Conservation (phyloP, 140 eudicot species). For the Bidens hawaiensis region DNA sequence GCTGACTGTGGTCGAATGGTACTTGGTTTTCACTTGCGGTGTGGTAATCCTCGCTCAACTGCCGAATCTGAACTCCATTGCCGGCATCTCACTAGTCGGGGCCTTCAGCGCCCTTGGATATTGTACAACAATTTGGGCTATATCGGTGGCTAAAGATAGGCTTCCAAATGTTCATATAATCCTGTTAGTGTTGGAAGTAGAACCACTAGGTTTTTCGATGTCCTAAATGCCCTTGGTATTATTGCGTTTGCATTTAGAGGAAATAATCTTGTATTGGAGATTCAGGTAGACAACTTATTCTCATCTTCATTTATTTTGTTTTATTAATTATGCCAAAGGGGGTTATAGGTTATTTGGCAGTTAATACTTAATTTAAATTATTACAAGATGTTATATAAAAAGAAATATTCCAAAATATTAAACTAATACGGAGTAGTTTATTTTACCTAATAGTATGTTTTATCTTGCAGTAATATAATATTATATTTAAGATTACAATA, state of each 20-base stretch:
- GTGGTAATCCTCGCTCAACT: constrained; percentile 47
- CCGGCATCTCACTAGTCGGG: constrained; percentile 48
- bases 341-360: no score
- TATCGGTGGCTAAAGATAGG: no score
- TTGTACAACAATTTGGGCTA: constrained; percentile 40
- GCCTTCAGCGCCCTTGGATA: constrained; percentile 52
- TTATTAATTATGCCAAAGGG: no score
- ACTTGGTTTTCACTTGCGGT: constrained; percentile 41
- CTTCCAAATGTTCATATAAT: constrained; percentile 22
- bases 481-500: no score
- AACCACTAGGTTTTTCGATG: background rate
- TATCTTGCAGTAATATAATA: no score
- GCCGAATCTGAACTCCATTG: constrained; percentile 53
- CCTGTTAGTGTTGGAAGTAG: constrained; percentile 25
- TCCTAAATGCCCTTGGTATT: no score
- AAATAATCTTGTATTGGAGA: constrained; percentile 36
- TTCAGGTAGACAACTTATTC: constrained; percentile 23
- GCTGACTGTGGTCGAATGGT: constrained; percentile 49
- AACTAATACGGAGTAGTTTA: no score
- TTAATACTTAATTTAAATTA: no score
- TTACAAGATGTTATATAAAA: background rate
- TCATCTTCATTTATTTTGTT: background rate
- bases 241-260: constrained; percentile 37
- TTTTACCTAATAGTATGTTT: no score
- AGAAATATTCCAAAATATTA: background rate